Conservation (phyloP, 805 yeast species). For the Torulaspora microellipsoides region DNA sequence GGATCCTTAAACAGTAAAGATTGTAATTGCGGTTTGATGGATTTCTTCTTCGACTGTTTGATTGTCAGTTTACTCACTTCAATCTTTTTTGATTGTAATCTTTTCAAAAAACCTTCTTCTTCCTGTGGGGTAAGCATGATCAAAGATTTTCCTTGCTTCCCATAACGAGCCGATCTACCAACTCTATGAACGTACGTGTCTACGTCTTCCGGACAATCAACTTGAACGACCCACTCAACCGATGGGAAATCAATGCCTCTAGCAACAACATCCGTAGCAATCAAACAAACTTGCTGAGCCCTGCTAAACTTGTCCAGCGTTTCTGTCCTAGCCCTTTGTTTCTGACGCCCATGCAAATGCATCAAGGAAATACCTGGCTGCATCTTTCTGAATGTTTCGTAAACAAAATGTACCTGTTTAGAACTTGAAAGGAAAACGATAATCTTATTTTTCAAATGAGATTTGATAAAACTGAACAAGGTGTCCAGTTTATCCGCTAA, state of each 20-base stretch:
- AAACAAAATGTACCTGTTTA: conserved; percentile 85
- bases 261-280: conserved; percentile 90
- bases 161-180: conserved; percentile 86
- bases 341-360: conserved; percentile 85
- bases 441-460: conserved; percentile 75
- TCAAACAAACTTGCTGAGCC: conserved; percentile 73
- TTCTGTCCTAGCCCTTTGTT: conserved; percentile 83
- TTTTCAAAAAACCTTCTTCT: conserved; percentile 66
- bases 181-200: conserved; percentile 89
- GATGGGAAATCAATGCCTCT: conserved; percentile 91
- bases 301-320: conserved; percentile 72
- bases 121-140: conserved; percentile 82
- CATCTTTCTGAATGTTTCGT: conserved; percentile 77
- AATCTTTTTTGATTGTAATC: conserved; percentile 58
- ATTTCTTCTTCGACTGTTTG: conserved; percentile 63
- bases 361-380: conserved; percentile 89
- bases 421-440: conserved; percentile 83
- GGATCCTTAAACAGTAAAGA: conserved; percentile 89
- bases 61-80: conserved; percentile 70
- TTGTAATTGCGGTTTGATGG: conserved; percentile 79
- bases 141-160: conserved; percentile 75
- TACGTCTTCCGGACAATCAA: conserved; percentile 86
- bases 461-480: conserved; percentile 78
- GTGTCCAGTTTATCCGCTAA: conserved; percentile 80
- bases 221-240: conserved; percentile 90